phyloP scores from a whole-genome alignment of 768 basidiomycete genomes.

The Kwoniella bestiolae region DNA sequence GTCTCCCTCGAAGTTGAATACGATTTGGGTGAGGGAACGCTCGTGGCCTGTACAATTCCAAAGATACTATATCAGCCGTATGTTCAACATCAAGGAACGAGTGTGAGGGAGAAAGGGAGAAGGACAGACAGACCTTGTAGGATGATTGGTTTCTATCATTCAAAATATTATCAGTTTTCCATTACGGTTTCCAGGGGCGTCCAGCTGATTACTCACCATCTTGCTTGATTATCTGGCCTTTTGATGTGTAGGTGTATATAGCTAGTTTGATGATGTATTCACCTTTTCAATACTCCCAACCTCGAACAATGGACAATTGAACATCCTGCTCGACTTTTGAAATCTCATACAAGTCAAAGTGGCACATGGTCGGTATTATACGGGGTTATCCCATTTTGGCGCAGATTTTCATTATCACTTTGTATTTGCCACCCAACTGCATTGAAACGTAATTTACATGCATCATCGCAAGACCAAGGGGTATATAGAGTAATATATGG shows the following conservation, averaged over 20 bases:
- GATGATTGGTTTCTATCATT: slow-evolving; percentile 72
- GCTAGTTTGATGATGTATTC: background rate
- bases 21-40: slow-evolving; percentile 95
- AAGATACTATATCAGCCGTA: background rate
- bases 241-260: background rate
- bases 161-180: background rate
- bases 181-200: background rate
- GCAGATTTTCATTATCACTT: slow-evolving; percentile 8
- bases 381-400: slow-evolving; percentile 12
- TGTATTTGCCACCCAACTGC: background rate
- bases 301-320: slow-evolving; percentile 1
- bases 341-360: slow-evolving; percentile 4
- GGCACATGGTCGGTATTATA: slow-evolving; percentile 20
- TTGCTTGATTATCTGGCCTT: slow-evolving; percentile 16
- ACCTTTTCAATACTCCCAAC: background rate
- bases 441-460: slow-evolving; percentile 1
- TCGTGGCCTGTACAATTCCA: slow-evolving; percentile 74
- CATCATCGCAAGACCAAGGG: background rate
- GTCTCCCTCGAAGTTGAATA: slow-evolving; percentile 95
- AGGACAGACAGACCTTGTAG: slow-evolving; percentile 64
- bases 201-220: slow-evolving; percentile 22
- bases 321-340: slow-evolving; percentile 17
- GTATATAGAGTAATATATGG: slow-evolving; percentile 11
- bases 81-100: background rate
- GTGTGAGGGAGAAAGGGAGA: background rate